Evolutionary conservation across 2,329 filamentous ascomycete species (phyloP).

Genomic region (Aspergillus sp.): DNA sequence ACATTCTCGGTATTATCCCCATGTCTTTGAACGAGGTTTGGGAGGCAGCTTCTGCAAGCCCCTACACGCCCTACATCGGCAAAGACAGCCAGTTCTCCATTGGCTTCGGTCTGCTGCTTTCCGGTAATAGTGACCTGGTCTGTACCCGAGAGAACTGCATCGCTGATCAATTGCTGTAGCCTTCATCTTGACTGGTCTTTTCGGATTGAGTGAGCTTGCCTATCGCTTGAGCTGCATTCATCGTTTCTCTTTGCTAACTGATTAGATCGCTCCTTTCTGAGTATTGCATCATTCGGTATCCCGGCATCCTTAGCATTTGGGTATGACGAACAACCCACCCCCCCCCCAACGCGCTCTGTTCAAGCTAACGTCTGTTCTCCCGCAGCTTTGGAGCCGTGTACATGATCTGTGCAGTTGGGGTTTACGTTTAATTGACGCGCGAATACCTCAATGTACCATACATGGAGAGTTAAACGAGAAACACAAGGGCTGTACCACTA

Average conservation of each 20-base stretch:
- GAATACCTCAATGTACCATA: constrained; percentile 34
- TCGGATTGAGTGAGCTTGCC: constrained; percentile 74
- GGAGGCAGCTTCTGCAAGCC: constrained; percentile 85
- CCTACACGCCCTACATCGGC: constrained; percentile 74
- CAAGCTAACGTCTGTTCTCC: constrained; percentile 9
- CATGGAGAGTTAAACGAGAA: constrained; percentile 31
- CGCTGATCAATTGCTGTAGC: constrained; percentile 39
- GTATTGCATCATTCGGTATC: constrained; percentile 73
- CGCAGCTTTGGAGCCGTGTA: constrained; percentile 87
- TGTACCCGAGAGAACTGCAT: background rate
- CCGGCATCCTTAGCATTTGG: constrained; percentile 87
- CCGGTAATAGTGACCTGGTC: constrained; percentile 48
- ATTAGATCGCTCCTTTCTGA: constrained; percentile 77
- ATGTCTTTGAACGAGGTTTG: constrained; percentile 83
- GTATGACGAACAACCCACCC: constrained; percentile 57
- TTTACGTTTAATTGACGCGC: constrained; percentile 74
- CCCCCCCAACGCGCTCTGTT: constrained; percentile 4
- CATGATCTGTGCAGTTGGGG: constrained; percentile 98
- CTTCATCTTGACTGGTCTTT: constrained; percentile 71
- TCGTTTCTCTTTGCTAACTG: constrained; percentile 10
- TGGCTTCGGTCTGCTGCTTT: constrained; percentile 71
- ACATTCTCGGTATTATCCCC: constrained; percentile 16
- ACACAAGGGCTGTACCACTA: constrained; percentile 30
- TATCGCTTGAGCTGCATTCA: background rate
- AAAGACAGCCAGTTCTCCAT: constrained; percentile 84